phyloP scores from a whole-genome alignment of 106 monocot genomes.

The Dactylorhiza incarnata region DNA sequence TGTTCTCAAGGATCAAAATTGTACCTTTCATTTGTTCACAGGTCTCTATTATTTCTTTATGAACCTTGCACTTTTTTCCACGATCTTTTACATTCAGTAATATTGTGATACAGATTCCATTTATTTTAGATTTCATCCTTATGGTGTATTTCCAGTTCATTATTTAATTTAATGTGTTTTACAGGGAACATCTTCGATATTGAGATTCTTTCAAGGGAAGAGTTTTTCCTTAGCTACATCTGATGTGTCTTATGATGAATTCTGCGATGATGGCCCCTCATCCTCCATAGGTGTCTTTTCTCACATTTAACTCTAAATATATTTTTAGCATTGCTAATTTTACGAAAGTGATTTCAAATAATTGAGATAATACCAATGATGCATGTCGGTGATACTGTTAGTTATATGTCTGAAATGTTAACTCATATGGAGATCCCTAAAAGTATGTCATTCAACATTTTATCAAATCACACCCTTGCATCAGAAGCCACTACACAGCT shows the following conservation, averaged over 20 bases:
- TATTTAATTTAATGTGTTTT: neutral
- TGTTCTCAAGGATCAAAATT: no score
- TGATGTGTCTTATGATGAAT: slow-evolving; percentile 8
- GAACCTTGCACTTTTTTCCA: neutral
- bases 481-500: no score
- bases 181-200: slow-evolving; percentile 63
- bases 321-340: neutral
- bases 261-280: slow-evolving; percentile 3
- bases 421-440: no score
- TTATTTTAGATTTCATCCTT: neutral
- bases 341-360: neutral
- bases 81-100: neutral
- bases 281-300: slow-evolving; percentile 7
- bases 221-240: slow-evolving; percentile 17
- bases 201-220: slow-evolving; percentile 49
- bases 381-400: neutral
- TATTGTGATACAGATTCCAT: neutral
- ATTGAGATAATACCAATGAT: neutral
- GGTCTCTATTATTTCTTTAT: neutral
- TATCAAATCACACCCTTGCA: no score
- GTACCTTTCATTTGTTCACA: neutral
- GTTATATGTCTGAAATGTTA: no score
- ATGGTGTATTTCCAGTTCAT: neutral
- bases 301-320: slow-evolving; percentile 1
- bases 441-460: no score